A percentile compares a stretch with the other conserved stretches of the same genome.
Evolutionary conservation across 139 green algal genomes (phyloP).

Genomic region (Auxenochlorella protothecoides): DNA sequence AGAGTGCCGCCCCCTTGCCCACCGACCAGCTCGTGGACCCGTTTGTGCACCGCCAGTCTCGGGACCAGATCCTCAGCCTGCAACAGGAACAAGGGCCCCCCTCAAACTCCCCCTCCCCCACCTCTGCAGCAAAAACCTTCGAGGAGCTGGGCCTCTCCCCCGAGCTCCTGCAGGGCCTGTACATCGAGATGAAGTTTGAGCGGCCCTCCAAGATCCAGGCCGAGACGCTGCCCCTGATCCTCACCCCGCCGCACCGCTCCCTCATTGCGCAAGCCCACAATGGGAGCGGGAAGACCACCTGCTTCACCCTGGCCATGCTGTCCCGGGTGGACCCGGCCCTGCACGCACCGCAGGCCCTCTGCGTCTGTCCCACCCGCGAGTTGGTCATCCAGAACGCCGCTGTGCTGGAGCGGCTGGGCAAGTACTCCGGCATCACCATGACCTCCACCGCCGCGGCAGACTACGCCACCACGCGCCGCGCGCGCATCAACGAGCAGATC

Average conservation of each 20-base stretch:
- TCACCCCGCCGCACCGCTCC: conserved; percentile 70
- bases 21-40: no score
- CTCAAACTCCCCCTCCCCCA: conserved; percentile 5
- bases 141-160: conserved; percentile 70
- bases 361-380: conserved; percentile 94
- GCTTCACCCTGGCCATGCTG: conserved; percentile 97
- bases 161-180: conserved; percentile 81
- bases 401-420: conserved; percentile 82
- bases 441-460: conserved; percentile 33
- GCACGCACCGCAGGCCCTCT: conserved; percentile 79
- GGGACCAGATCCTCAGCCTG: no score
- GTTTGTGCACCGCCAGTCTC: no score
- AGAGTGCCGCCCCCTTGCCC: no score
- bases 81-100: not conserved
- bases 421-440: conserved; percentile 59
- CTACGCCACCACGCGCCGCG: conserved; percentile 2
- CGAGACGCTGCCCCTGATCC: conserved; percentile 92
- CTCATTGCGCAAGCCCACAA: conserved; percentile 96
- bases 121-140: conserved; percentile 61
- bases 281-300: conserved; percentile 96
- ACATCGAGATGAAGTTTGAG: conserved; percentile 99
- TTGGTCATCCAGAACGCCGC: conserved; percentile 88
- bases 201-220: conserved; percentile 78
- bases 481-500: conserved; percentile 24
- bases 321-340: conserved; percentile 69